Percentiles rank a stretch among this genome's conserved stretches.
phyloP scores from a whole-genome alignment of 805 yeast genomes.

The Lipomyces kockii region DNA sequence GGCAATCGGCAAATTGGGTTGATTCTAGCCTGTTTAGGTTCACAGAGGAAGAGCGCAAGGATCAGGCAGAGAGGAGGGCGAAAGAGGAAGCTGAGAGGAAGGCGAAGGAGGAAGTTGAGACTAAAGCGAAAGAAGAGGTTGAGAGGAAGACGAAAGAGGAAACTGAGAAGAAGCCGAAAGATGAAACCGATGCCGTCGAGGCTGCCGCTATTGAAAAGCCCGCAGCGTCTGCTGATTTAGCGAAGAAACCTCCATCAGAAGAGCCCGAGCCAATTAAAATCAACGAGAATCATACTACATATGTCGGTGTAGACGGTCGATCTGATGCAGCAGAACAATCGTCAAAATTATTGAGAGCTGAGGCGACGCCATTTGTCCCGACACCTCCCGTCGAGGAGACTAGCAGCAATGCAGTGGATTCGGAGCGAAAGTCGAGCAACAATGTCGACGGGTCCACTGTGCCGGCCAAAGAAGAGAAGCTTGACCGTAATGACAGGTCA shows the following conservation, averaged over 20 bases:
- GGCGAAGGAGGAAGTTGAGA: slow-evolving; percentile 4
- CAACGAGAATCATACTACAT: not conserved
- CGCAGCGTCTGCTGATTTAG: slow-evolving; percentile 2
- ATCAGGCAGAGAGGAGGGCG: slow-evolving; percentile 10
- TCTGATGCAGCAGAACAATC: not conserved
- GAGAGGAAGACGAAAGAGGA: slow-evolving; percentile 1
- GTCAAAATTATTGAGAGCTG: not conserved
- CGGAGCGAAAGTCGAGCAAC: not conserved
- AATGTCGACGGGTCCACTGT: not conserved
- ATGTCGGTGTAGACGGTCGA: not conserved
- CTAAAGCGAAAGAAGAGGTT: not conserved
- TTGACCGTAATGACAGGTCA: not conserved
- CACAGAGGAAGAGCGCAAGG: slow-evolving; percentile 19
- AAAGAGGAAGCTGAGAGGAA: slow-evolving; percentile 7
- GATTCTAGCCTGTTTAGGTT: slow-evolving; percentile 17
- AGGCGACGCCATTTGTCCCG: not conserved
- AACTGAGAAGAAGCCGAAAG: not conserved
- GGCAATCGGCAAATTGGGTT: slow-evolving; percentile 40
- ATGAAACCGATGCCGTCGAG: not conserved
- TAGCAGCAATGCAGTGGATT: not conserved
- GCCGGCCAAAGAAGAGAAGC: not conserved
- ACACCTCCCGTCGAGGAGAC: not conserved
- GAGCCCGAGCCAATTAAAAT: not conserved
- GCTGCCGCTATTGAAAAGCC: not conserved
- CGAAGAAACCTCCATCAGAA: slow-evolving; percentile 4